Evolutionary conservation across 805 yeast species (phyloP), one percentile per base, ranked within the genome.

Genomic region (Metschnikowia koreensis): DNA sequence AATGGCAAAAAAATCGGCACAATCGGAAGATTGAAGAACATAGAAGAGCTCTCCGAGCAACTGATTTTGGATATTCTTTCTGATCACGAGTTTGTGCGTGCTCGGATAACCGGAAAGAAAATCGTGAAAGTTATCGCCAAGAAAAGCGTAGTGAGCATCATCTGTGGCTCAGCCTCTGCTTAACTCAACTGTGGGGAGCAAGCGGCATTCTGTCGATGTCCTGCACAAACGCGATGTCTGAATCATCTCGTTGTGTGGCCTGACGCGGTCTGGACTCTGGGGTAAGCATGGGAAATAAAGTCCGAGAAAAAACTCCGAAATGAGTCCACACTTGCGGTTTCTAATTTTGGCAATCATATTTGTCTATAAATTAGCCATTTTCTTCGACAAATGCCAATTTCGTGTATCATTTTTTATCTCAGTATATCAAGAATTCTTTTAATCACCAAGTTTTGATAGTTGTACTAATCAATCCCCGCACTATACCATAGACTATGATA

Each of bases 1-100:
- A 84, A 91, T 63, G 96, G 96, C 5, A 85, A 82, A 61, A 77
- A 80, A 67, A 79, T 85, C 58, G 80, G 81, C 54, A 71, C 72
- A 15, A 72, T 76, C 49, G 60, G 60, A 8, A 68, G 66, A 34
- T 66, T 67, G 3, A 71, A 64, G 53, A 76, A 71, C 55, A 69
- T 81, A 61, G 75, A 73, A 33, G 69, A 72, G 16, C 67, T 77
- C 10, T 49, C 65, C 1, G 54, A 53, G 17, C 76, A 77, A 31
- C 65, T 67, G 15, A 60, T 64, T n/a, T 84, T 91, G 88, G 77
- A 79, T 3, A 65, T 67, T 31, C 72, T 59, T 7, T 34, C 33
- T 34, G 28, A 38, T 26, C 47, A 55, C 41, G 43, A 51, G 26
- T n/a, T 49, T 16, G 45, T 48, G 6, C 56, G 65, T 29, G 75